Base-by-base conservation (phyloP, 768 basidiomycete genomes). In the Boletus fagicola region DNA sequence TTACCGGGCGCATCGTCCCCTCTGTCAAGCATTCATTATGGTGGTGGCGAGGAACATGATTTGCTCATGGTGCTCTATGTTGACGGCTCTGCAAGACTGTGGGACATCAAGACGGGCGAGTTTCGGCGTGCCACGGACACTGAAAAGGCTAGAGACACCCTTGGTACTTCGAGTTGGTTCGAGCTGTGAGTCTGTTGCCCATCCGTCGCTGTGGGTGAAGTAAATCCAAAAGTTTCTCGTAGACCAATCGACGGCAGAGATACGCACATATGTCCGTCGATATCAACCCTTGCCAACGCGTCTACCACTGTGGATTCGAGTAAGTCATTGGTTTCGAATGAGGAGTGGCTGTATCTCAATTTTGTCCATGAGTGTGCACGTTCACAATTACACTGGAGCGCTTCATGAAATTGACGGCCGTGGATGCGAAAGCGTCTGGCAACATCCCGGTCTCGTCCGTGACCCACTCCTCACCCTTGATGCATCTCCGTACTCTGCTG, bases 41-140 rank as follows among this genome's bases (percentile, higher is more conserved):
- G 83, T 12, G 85, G 80, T 16, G 70, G 72, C 31, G 67, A 67
- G 44, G 70, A 68, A 16, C 68, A 68, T n/a, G 81, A 87, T 53
- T 86, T 91, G 56, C 70, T 97, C 30, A 67, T 97, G 51, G 74
- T 95, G 7, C 71, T 88, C 1, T 98, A 98, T 70, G 77, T 77
- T 3, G 86, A 90, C 59, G 85, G 82, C 2, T 83, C 86, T 53
- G 91, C 90, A 1, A 78, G 97, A 42, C 73, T 95, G 2, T 99
- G 97, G 94, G 92, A 98, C 64, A 75, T 87, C 16, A 83, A 84
- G 59, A 88, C 86, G 0, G 81, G 81, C 55, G 94, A 97, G 64
- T 88, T 98, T 63, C 83, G 92, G 80, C 76, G 96, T 49, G 90
- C 93, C 0, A 91, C 91, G 81, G 79, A 79, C 6, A 62, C 77